Evolutionary conservation across 129 eudicot genomes (phyloP), one percentile per base, ranked within the genome.

Genomic region (Saposhnikovia divaricata): DNA sequence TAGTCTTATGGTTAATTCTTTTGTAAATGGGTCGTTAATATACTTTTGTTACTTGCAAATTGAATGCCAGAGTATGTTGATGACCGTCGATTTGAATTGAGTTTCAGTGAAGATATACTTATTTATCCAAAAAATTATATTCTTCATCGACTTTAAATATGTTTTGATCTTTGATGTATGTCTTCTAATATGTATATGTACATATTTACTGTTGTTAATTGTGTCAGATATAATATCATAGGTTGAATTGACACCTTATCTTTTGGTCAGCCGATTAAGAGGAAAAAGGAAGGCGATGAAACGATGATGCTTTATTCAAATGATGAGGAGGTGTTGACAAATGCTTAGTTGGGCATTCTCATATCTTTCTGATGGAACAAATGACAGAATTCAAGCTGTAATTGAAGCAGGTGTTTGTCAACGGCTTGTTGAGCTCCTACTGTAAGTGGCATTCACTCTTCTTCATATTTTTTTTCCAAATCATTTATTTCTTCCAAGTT

Each of bases 241-340:
- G 37, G 70, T 53, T 73, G 40, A 71, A 71, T 61, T 61, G 38
- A 34, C 43, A 0, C 15, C 23, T 77, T 77, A 39, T 37, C 31
- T 37, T 72, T 42, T 85, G 77, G 9, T 73, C 87, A 93, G 98
- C 98, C 97, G 45, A 89, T 92, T 80, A 95, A 92, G 88, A 92
- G 94, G 79, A 95, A 87, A 83, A 95, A 92, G 50, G 97, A 92
- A 90, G 98, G 98, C 5, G 98, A 95, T 86, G 97, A 95, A 89
- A 95, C 89, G 92, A 84, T 89, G 83, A 95, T 92, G 93, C 90
- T 91, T 25, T 97, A 95, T n/a, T n/a, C n/a, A n/a, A n/a, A n/a
- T n/a, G n/a, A n/a, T n/a, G n/a, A n/a, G n/a, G n/a, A n/a, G n/a
- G n/a, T n/a, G n/a, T n/a, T n/a, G n/a, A n/a, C n/a, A n/a, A n/a